Conservation (phyloP, 345 rosid genomes). For the Populus nigra region DNA sequence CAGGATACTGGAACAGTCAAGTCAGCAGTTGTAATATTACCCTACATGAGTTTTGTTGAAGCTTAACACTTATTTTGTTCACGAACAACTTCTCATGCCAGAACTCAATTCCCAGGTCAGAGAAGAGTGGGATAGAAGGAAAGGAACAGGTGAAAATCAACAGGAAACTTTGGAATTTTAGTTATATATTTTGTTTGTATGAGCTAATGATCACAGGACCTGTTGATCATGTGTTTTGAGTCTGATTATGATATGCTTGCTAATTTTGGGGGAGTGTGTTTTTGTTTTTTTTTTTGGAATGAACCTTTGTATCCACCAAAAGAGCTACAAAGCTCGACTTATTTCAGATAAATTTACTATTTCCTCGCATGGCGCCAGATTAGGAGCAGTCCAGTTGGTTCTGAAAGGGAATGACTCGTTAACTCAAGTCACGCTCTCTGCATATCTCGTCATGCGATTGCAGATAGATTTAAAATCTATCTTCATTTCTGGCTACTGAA, state of each 20-base stretch:
- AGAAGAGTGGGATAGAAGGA: neutral
- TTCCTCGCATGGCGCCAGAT: too few relatives aligned
- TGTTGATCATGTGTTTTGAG: neutral
- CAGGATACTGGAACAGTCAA: neutral
- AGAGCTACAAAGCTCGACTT: too few relatives aligned
- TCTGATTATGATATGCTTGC: neutral
- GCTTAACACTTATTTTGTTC: neutral
- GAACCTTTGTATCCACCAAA: too few relatives aligned
- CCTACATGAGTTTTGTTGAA: slow-evolving; percentile 12
- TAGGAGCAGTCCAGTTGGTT: too few relatives aligned
- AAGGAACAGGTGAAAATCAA: neutral
- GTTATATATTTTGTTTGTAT: slow-evolving; percentile 1
- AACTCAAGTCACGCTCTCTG: too few relatives aligned
- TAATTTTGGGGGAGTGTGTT: neutral
- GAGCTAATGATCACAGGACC: neutral
- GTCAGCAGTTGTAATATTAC: slow-evolving; percentile 10
- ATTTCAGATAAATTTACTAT: too few relatives aligned
- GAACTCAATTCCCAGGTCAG: neutral
- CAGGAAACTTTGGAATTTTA: neutral
- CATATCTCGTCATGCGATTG: too few relatives aligned
- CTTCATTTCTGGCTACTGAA: too few relatives aligned
- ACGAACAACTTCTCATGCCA: neutral
- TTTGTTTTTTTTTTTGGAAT: neutral
- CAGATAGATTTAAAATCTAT: too few relatives aligned
- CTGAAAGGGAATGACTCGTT: too few relatives aligned